Evolutionary conservation across 768 basidiomycete genomes (phyloP).

Genomic region (Amanita exitialis): DNA sequence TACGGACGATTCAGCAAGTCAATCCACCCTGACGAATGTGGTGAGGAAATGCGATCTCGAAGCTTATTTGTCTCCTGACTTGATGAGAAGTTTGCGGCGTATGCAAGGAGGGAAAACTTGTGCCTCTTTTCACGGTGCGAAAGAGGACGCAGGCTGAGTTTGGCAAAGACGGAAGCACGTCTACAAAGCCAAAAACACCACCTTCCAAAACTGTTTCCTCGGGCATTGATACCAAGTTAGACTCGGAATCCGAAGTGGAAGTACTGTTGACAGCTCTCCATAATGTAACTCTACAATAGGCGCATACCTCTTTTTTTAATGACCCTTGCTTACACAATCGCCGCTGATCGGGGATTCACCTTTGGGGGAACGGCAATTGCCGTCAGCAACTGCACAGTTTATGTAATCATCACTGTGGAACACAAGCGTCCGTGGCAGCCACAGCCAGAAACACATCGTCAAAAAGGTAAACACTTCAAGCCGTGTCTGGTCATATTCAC

Average conservation of each 20-base stretch:
- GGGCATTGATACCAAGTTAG: constrained; percentile 8
- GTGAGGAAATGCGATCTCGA: constrained; percentile 23
- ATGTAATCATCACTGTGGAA: constrained; percentile 3
- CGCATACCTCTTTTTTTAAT: too few relatives aligned
- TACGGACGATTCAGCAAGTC: constrained; percentile 72
- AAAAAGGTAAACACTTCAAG: neutral
- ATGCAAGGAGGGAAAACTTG: constrained; percentile 49
- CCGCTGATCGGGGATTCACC: neutral
- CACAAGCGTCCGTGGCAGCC: too few relatives aligned
- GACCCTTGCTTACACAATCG: too few relatives aligned
- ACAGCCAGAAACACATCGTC: neutral
- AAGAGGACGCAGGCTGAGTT: constrained; percentile 17
- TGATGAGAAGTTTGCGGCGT: constrained; percentile 46
- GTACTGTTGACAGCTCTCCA: constrained; percentile 16
- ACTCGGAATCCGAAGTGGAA: constrained; percentile 20
- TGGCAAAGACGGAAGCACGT: constrained; percentile 26
- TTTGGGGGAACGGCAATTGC: neutral
- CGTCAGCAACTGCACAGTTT: constrained; percentile 9
- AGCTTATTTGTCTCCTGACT: neutral
- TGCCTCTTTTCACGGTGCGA: constrained; percentile 43
- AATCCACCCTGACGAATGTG: constrained; percentile 52
- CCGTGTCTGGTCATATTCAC: neutral
- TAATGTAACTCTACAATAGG: constrained; percentile 6
- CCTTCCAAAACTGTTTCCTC: constrained; percentile 6
- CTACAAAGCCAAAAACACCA: neutral